These are phyloP conservation scores for Pseudisothecium myosuroides DNA, from an alignment of 225 moss, liverwort and hornwort species.

Conservation along the genomic window DNA sequence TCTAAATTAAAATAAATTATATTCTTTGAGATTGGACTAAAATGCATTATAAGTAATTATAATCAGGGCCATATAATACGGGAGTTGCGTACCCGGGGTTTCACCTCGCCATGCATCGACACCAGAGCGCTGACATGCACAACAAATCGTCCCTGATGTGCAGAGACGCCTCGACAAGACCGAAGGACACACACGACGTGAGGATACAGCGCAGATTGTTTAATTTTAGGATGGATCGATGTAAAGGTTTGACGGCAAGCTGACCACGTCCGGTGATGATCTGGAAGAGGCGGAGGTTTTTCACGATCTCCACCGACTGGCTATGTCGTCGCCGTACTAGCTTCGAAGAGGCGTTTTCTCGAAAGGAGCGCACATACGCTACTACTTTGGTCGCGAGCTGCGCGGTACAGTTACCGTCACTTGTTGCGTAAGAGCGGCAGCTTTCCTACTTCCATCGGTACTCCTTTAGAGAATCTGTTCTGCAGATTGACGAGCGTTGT, in stretches of 20 bases:
- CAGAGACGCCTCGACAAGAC: not conserved
- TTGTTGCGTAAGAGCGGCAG: too few species aligned
- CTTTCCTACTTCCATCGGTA: not conserved
- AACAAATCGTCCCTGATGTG: not conserved
- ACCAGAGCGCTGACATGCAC: not conserved
- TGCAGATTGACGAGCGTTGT: not conserved
- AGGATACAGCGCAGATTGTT: not conserved
- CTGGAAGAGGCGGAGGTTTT: not conserved
- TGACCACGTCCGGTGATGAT: not conserved
- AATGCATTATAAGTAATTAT: too few species aligned
- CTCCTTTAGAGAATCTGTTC: not conserved
- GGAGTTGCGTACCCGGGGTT: too few species aligned
- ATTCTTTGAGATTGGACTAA: too few species aligned
- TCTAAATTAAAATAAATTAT: too few species aligned
- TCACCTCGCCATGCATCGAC: not conserved
- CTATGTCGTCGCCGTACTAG: not conserved
- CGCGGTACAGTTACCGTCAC: not conserved
- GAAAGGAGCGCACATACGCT: not conserved
- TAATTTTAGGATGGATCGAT: not conserved
- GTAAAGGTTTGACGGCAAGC: not conserved
- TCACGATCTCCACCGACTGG: not conserved
- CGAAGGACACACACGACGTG: not conserved
- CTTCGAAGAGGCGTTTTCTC: not conserved
- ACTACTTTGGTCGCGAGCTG: not conserved
- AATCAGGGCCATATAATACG: too few species aligned